Evolutionary conservation across 768 basidiomycete species (phyloP).

Genomic region (Cystobasidium ongulense): DNA sequence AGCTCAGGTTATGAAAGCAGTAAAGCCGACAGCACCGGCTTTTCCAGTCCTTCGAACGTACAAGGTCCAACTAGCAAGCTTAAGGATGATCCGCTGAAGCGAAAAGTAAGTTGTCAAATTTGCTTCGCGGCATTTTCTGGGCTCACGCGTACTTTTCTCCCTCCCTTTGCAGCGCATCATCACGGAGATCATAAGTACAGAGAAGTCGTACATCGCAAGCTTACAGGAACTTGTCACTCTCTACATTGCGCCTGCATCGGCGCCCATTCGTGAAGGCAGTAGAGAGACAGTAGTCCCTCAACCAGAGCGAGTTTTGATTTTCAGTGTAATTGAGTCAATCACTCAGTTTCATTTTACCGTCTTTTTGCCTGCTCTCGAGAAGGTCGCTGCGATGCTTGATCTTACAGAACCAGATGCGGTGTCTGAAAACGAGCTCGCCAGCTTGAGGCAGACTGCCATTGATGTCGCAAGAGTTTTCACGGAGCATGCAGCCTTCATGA

Average conservation of each 20-base stretch:
- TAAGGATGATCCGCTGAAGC: conserved; percentile 81
- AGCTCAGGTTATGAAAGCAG: conserved; percentile 16
- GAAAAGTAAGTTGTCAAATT: conserved; percentile 49
- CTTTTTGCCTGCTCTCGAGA: conserved; percentile 82
- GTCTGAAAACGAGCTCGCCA: conserved; percentile 66
- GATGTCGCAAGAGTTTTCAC: conserved; percentile 80
- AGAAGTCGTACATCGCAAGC: conserved; percentile 89
- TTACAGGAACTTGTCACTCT: conserved; percentile 88
- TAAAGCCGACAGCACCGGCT: not conserved
- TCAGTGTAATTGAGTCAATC: conserved; percentile 77
- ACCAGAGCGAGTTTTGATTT: conserved; percentile 80
- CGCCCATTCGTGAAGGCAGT: conserved; percentile 53
- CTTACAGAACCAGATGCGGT: conserved; percentile 44
- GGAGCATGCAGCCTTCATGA: conserved; percentile 94
- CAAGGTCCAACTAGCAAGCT: conserved; percentile 55
- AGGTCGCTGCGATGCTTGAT: conserved; percentile 63
- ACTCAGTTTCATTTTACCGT: conserved; percentile 87
- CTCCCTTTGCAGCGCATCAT: conserved; percentile 52
- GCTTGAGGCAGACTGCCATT: conserved; percentile 51
- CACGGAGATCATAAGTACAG: conserved; percentile 89
- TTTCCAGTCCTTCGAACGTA: conserved; percentile 6
- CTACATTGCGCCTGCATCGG: conserved; percentile 77
- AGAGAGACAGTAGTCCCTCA: conserved; percentile 80
- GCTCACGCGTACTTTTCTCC: not conserved
- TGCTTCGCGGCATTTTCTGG: not conserved